Conservation (phyloP, 257 asterid species). For the Mentha longifolia region DNA sequence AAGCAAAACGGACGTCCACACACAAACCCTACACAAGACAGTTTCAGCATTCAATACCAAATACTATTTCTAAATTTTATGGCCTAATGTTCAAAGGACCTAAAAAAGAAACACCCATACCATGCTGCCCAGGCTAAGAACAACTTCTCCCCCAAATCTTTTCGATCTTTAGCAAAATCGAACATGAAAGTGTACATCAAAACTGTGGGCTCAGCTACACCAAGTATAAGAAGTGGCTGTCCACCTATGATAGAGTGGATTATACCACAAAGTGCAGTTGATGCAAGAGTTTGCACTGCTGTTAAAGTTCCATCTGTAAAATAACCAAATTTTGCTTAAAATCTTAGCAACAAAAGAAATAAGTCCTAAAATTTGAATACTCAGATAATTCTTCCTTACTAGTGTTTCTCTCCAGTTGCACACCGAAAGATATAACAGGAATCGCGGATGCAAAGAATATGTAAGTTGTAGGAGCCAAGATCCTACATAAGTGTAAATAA, state of each 20-base stretch:
- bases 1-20: constrained; percentile 92
- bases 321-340: constrained; percentile 9
- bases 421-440: constrained; percentile 97
- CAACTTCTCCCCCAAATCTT: constrained; percentile 75
- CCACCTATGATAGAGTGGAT: constrained; percentile 93
- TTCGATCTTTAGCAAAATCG: constrained; percentile 81
- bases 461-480: constrained; percentile 95
- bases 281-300: constrained; percentile 95
- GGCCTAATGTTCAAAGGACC: constrained; percentile 13
- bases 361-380: constrained; percentile 26
- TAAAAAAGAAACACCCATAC: constrained; percentile 40
- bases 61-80: constrained; percentile 9
- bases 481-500: constrained; percentile 51
- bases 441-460: constrained; percentile 98
- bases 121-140: constrained; percentile 97
- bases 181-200: constrained; percentile 98
- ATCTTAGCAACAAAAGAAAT: constrained; percentile 4
- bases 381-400: constrained; percentile 54
- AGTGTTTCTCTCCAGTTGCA: constrained; percentile 87
- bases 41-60: constrained; percentile 28
- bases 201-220: constrained; percentile 98
- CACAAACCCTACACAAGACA: constrained; percentile 76
- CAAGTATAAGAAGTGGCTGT: constrained; percentile 91
- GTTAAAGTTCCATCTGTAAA: constrained; percentile 82
- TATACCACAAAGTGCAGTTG: constrained; percentile 92